Base-by-base conservation (phyloP, 306 rosid genomes). In the Canavalia gladiata region DNA sequence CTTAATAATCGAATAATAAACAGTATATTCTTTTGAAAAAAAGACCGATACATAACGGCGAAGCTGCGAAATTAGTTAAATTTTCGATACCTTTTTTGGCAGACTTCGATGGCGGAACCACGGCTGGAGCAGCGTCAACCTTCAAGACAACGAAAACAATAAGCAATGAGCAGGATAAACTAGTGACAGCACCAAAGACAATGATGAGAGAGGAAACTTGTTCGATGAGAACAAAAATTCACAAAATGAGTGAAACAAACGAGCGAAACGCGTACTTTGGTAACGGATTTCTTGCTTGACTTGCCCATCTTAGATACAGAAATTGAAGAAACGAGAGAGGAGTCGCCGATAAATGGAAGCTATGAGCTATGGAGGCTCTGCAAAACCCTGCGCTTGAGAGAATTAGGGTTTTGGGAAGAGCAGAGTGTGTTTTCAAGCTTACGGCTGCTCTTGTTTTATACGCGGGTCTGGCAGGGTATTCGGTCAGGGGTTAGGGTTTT, bases 251-350 rank as follows among this genome's bases (percentile, higher is more conserved):
- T 2, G 34, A 30, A 41, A 67, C 8, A 2, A 71, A 1, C 2
- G 31, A 51, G 9, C 7, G 66, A 45, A 72, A 70, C 5, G 0
- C 79, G 8, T 80, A 92, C 97, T 4, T 95, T 91, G 76, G 90
- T 3, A 42, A 87, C 92, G 1, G 98, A 89, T 54, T 95, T 92
- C 90, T 91, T 94, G 91, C 94, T 91, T 5, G 92, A 83, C 82
- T 92, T 95, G 52, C 89, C 90, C 98, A 95, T 94, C 18, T 0
- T 29, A 34, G 8, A 43, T 12, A 52, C 0, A 4, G 6, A 7
- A 2, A 25, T 0, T 4, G 42, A 70, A 58, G 13, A 86, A 30
- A 25, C 25, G 12, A 33, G 2, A 35, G 56, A 18, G 18, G 33
- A 31, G 7, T 4, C 1, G 12, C 7, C 39, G 3, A 5, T 3